These are phyloP conservation scores for Exophiala bonariae DNA, from an alignment of 2,329 filamentous ascomycete species.

Conservation along the genomic window DNA sequence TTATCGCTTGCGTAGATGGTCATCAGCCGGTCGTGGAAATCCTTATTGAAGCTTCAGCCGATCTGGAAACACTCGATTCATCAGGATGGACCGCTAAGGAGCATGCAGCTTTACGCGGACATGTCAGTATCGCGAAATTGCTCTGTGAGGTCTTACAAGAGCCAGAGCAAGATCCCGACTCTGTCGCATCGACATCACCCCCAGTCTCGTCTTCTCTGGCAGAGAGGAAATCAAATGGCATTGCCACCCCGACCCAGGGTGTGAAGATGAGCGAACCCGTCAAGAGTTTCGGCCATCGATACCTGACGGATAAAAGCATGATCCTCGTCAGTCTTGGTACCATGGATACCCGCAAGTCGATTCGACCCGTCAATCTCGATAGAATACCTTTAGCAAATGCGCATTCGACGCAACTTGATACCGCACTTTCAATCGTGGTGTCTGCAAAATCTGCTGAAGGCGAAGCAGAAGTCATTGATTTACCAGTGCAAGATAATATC, in stretches of 20 bases:
- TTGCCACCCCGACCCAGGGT: constrained; percentile 31
- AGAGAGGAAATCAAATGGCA: constrained; percentile 41
- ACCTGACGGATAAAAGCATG: constrained; percentile 84
- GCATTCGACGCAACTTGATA: constrained; percentile 90
- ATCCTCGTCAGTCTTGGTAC: constrained; percentile 89
- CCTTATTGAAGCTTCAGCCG: constrained; percentile 74
- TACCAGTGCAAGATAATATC: constrained; percentile 91
- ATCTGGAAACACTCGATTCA: constrained; percentile 72
- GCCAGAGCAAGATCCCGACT: constrained; percentile 28
- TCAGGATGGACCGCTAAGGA: constrained; percentile 95
- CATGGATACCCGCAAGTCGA: constrained; percentile 85
- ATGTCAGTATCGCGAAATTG: constrained; percentile 74
- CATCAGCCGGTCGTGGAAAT: constrained; percentile 73
- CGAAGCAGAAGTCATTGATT: constrained; percentile 84
- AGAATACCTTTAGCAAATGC: constrained; percentile 83
- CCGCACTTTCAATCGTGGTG: constrained; percentile 86
- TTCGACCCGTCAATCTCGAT: constrained; percentile 81
- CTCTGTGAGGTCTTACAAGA: constrained; percentile 60
- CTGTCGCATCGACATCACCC: constrained; percentile 34
- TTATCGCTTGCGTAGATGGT: constrained; percentile 88
- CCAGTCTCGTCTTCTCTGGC: constrained; percentile 40
- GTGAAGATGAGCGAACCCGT: constrained; percentile 70
- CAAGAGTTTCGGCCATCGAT: constrained; percentile 94
- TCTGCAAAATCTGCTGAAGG: constrained; percentile 82
- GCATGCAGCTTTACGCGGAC: constrained; percentile 85